Base-by-base conservation (phyloP, 495 filamentous ascomycete genomes). In the Penicillium turbatum region DNA sequence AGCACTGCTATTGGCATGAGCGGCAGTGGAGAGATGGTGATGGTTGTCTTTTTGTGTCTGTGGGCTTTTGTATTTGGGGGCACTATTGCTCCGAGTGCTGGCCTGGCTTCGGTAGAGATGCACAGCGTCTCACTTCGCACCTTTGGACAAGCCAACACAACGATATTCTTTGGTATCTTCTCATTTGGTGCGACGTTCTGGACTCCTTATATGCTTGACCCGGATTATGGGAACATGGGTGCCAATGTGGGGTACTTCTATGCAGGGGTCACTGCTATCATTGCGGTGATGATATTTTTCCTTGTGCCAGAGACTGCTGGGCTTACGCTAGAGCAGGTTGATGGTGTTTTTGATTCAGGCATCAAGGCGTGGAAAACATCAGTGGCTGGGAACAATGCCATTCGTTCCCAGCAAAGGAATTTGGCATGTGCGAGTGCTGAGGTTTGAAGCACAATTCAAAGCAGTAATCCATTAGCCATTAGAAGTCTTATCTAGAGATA, bases 191-290 rank as follows among this genome's bases (percentile, higher is more conserved):
- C 66, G 2, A 54, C 50, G 0, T 69, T 69, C 16, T 69, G 64
- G 64, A 67, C 66, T 0, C 66, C 66, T 0, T 69, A 69, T 9
- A 69, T 69, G 66, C 38, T 69, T 6, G 56, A 55, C 26, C 21
- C 61, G 2, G 27, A 61, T 6, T 53, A 69, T 48, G 66, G 64
- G 5, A 52, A 65, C n/a, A 69, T 69, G 66, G 66, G 66, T 0
- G 26, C 61, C 6, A 63, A 59, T 34, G 66, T 69, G 10, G 64
- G 66, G 5, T 69, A 69, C 27, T 69, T 67, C 17, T 69, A 69
- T 41, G 61, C 62, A 1, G 59, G 56, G 1, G 59, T 69, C 7
- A 67, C 66, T 1, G 45, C 59, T 2, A 38, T 59, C 6, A 55
- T 69, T 21, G 48, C 48, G 4, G 19, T 45, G 2, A 43, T 67